Base-by-base conservation (phyloP, 177 flowering plant species). In the Telopea speciosissima region DNA sequence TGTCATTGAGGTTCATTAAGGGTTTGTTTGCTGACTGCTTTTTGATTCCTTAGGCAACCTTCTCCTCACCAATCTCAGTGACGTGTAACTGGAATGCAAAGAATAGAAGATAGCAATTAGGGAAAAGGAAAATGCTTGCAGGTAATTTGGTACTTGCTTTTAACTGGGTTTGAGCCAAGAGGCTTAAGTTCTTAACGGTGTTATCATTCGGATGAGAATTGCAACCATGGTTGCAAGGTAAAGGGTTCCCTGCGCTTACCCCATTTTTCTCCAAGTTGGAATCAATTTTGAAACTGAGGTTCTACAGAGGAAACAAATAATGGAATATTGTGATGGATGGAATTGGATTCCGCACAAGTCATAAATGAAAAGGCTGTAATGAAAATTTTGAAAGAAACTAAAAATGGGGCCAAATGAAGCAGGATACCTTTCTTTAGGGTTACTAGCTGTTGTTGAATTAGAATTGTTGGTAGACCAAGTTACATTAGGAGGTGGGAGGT, bases 1-100 rank as follows among this genome's bases (percentile, higher is more conserved):
- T 76, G 31, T 78, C 78, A 61, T 81, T 75, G 81, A 26, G 80
- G 65, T 66, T 82, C 80, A 65, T 88, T 80, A 16, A 85, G 81
- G 31, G 79, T 66, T 40, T 88, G 83, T 69, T 77, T 80, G 17
- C 68, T 72, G 8, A 67, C 78, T 1, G 82, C n/a, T 62, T 76
- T 67, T 76, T 5, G 68, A 66, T 6, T 70, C 70, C 33, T 70
- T 65, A 16, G 2, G 44, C 22, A 17, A 26, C 33, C 54, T 56
- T 22, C 28, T 31, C 44, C 31, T 65, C 21, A 54, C 22, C 25
- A 17, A 26, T 67, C 62, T 24, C 52, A 63, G 75, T 33, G 67
- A 19, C 13, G 22, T 21, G 23, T 63, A 36, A 33, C 24, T 60
- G 63, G 67, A 14, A 19, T 42, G 22, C 10, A 59, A 44, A 56